phyloP scores from a whole-genome alignment of 108 stramenopile species.

The Conticribra guillardii region DNA sequence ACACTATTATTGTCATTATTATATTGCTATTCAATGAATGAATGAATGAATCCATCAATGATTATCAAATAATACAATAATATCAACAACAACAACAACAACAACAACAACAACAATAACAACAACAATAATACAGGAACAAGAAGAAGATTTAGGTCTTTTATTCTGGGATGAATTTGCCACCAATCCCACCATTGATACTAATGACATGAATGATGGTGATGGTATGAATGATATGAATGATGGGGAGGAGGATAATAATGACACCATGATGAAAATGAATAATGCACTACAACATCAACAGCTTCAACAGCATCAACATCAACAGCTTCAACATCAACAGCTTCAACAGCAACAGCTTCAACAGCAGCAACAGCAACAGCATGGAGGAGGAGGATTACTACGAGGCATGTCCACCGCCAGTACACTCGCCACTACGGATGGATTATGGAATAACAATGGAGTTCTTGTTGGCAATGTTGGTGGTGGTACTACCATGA shows the following conservation, averaged over 20 bases:
- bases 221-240: too few relatives aligned
- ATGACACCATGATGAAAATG: not conserved
- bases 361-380: not conserved
- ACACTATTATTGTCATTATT: too few relatives aligned
- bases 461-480: too few relatives aligned
- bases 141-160: not conserved
- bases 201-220: not conserved
- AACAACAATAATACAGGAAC: not conserved
- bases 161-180: not conserved
- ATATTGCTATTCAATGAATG: too few relatives aligned
- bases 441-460: too few relatives aligned
- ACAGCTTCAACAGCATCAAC: not conserved
- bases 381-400: too few relatives aligned
- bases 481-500: too few relatives aligned
- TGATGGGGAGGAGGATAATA: not conserved
- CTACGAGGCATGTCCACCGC: too few relatives aligned
- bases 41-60: too few relatives aligned
- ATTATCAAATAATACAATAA: not conserved
- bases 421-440: too few relatives aligned
- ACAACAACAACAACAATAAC: not conserved
- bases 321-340: not conserved
- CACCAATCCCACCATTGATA: not conserved
- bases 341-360: constrained; percentile 1
- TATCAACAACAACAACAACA: not conserved
- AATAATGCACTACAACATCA: not conserved